phyloP scores from a whole-genome alignment of 192 early-diverging fungal species.

The Geosiphon pyriformis region DNA sequence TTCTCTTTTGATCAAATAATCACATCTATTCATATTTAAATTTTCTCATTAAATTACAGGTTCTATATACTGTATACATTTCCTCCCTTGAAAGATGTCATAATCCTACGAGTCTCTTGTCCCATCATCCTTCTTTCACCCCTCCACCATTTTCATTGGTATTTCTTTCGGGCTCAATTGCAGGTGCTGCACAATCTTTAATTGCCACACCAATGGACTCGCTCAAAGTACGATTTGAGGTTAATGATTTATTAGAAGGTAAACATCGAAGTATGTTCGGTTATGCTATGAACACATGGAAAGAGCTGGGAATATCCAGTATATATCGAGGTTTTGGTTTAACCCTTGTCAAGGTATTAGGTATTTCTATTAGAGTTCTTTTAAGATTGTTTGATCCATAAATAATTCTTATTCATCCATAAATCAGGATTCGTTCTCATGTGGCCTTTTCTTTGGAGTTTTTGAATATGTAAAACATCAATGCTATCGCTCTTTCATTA shows the following conservation, averaged over 20 bases:
- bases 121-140: constrained; percentile 35
- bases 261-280: constrained; percentile 63
- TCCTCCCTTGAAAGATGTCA: constrained; percentile 49
- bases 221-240: constrained; percentile 68
- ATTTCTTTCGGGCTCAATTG: constrained; percentile 55
- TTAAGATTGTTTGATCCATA: no score
- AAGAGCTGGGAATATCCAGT: constrained; percentile 47
- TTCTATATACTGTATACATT: constrained; percentile 73
- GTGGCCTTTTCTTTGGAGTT: constrained; percentile 69
- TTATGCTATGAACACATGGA: constrained; percentile 57
- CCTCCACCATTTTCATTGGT: constrained; percentile 48
- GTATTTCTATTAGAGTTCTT: no score
- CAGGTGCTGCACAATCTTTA: constrained; percentile 68
- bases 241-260: constrained; percentile 66
- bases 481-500: constrained; percentile 58
- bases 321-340: constrained; percentile 52
- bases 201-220: constrained; percentile 73
- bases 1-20: no score
- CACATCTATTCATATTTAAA: no score
- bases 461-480: constrained; percentile 74
- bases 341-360: constrained; percentile 46
- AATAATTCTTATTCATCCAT: no score
- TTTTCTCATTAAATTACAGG: no score
- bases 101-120: no score
- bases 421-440: constrained; percentile 59